Conservation (phyloP, 805 yeast genomes). For the Vanderwaltozyma yarrowii region DNA sequence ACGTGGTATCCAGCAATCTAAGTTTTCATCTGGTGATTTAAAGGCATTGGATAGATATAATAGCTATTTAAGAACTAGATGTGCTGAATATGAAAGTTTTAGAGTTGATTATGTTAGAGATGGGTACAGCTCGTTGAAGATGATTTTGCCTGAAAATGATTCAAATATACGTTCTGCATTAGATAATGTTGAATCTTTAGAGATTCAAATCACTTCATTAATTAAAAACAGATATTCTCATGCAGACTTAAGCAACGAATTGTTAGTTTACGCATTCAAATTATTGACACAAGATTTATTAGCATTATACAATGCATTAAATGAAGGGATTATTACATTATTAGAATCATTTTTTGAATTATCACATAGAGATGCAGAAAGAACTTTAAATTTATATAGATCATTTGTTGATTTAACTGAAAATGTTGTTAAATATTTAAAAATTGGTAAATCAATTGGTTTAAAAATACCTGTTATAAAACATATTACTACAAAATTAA, state of each 20-base stretch:
- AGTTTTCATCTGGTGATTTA: constrained; percentile 35
- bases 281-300: constrained; percentile 84
- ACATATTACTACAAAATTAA: constrained; percentile 93
- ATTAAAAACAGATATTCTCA: constrained; percentile 68
- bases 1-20: constrained; percentile 18
- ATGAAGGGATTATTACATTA: constrained; percentile 91
- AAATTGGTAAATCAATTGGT: constrained; percentile 85
- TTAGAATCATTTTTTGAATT: constrained; percentile 93
- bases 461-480: constrained; percentile 90
- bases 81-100: constrained; percentile 55
- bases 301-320: constrained; percentile 76
- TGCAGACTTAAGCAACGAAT: constrained; percentile 74
- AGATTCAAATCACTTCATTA: constrained; percentile 67
- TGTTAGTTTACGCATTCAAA: constrained; percentile 74
- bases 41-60: constrained; percentile 55
- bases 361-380: constrained; percentile 74
- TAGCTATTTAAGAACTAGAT: constrained; percentile 58
- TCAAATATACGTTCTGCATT: constrained; percentile 63
- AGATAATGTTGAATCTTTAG: constrained; percentile 73
- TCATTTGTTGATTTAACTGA: constrained; percentile 77
- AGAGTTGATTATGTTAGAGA: constrained; percentile 72
- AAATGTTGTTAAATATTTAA: constrained; percentile 76
- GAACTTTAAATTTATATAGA: constrained; percentile 76
- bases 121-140: constrained; percentile 40
- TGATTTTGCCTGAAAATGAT: constrained; percentile 39